phyloP scores from a whole-genome alignment of 352 stramenopile species.

The Pythium biforme region DNA sequence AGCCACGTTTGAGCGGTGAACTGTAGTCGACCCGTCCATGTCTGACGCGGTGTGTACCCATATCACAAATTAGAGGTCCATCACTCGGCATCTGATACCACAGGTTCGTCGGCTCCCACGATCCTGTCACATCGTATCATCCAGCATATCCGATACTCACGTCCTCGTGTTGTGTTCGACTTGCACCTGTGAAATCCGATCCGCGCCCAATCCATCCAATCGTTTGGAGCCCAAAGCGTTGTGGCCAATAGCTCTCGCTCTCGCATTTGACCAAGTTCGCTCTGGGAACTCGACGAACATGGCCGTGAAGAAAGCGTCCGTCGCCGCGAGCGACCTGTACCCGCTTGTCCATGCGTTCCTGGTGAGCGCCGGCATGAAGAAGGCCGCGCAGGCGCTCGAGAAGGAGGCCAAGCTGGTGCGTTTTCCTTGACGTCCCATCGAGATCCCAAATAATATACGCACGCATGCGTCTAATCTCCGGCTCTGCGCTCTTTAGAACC shows the following conservation, averaged over 20 bases:
- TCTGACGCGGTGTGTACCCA: slow-evolving; percentile 28
- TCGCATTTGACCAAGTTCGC: too few relatives aligned
- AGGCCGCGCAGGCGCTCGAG: slow-evolving; percentile 53
- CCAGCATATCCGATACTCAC: neutral
- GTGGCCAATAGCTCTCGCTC: neutral
- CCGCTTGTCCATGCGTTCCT: slow-evolving; percentile 75
- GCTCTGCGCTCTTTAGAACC: slow-evolving; percentile 33
- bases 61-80: slow-evolving; percentile 17
- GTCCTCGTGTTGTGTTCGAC: neutral
- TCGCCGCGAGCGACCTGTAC: slow-evolving; percentile 75
- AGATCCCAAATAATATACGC: too few relatives aligned
- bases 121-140: neutral
- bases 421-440: too few relatives aligned
- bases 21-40: too few relatives aligned
- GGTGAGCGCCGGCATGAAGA: slow-evolving; percentile 62
- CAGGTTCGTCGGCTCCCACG: neutral
- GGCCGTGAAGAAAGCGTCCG: slow-evolving; percentile 34
- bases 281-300: too few relatives aligned
- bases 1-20: slow-evolving; percentile 2
- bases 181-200: slow-evolving; percentile 12
- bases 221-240: slow-evolving; percentile 31
- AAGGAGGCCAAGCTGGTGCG: slow-evolving; percentile 76
- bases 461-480: too few relatives aligned
- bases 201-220: slow-evolving; percentile 18
- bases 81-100: slow-evolving; percentile 4